Conservation (phyloP, 2,329 filamentous ascomycete genomes). For the Hymenoscyphus occultus region DNA sequence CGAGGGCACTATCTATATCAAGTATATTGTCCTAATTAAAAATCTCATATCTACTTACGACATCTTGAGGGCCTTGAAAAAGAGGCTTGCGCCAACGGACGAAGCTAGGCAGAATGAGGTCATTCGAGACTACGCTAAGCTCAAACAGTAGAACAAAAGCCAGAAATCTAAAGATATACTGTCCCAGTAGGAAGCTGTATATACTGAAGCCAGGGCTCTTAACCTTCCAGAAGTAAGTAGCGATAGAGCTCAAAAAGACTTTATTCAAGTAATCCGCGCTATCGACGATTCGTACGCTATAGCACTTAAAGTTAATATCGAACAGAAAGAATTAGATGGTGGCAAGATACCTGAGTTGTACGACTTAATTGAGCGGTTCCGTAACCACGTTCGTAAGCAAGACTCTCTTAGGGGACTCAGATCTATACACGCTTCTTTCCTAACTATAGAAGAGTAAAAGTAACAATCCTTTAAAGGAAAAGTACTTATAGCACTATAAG, state of each 20-base stretch:
- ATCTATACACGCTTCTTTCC: neutral
- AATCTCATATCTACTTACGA: neutral
- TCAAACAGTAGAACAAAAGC: neutral
- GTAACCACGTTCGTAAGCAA: neutral
- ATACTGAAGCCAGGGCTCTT: neutral
- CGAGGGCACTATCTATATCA: neutral
- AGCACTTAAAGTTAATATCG: neutral
- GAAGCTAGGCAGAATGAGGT: neutral
- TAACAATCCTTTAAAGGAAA: neutral
- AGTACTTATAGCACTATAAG: neutral
- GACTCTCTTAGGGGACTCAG: neutral
- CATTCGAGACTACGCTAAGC: neutral
- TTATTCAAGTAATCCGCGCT: neutral
- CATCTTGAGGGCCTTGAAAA: neutral
- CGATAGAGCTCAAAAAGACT: neutral
- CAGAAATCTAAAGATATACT: neutral
- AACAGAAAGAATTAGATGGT: neutral
- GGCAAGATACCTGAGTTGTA: neutral
- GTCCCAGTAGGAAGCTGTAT: too few relatives aligned
- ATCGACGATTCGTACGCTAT: neutral
- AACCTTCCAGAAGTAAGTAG: neutral
- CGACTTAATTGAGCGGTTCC: neutral
- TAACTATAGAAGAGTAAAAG: neutral
- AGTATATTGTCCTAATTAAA: neutral
- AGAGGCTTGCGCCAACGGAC: neutral